phyloP scores from a whole-genome alignment of 2,329 filamentous ascomycete species.

The Pyrenochaeta sp. region DNA sequence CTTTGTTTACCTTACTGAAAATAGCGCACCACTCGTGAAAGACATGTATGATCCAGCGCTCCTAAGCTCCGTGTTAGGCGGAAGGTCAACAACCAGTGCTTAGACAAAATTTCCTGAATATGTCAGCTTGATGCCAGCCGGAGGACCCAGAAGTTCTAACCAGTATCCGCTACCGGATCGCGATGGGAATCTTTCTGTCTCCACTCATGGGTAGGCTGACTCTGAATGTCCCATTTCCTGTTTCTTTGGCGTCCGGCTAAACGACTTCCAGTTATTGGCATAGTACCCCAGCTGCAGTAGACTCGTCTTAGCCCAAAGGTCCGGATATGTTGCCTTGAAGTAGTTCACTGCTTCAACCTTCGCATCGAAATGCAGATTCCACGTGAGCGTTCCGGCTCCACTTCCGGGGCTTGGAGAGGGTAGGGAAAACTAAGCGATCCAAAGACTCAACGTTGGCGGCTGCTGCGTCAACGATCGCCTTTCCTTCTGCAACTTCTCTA shows the following conservation, averaged over 20 bases:
- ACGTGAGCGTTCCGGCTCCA: conserved; percentile 46
- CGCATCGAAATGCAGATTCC: conserved; percentile 52
- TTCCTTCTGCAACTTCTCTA: conserved; percentile 50
- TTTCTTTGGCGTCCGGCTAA: conserved; percentile 24
- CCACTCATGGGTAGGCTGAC: conserved; percentile 28
- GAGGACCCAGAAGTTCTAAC: conserved; percentile 12
- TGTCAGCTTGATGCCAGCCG: conserved; percentile 1
- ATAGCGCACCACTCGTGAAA: conserved; percentile 29
- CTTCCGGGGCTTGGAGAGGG: conserved; percentile 46
- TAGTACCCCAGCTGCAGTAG: conserved; percentile 36
- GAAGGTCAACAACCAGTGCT: conserved; percentile 27
- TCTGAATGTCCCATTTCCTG: conserved; percentile 28
- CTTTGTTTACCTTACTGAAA: conserved; percentile 32
- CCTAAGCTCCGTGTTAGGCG: conserved; percentile 36
- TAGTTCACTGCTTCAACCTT: conserved; percentile 53
- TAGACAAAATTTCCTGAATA: conserved; percentile 27
- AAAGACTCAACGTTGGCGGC: conserved; percentile 44
- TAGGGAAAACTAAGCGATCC: conserved; percentile 56
- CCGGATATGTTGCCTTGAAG: conserved; percentile 44
- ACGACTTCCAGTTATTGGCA: conserved; percentile 31
- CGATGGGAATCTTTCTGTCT: conserved; percentile 27
- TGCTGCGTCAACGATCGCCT: conserved; percentile 54
- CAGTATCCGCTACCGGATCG: conserved; percentile 25
- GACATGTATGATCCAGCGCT: conserved; percentile 29
- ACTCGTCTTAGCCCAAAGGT: conserved; percentile 37